phyloP scores from a whole-genome alignment of 805 yeast genomes.

The Schizosaccharomyces cryophilus region DNA sequence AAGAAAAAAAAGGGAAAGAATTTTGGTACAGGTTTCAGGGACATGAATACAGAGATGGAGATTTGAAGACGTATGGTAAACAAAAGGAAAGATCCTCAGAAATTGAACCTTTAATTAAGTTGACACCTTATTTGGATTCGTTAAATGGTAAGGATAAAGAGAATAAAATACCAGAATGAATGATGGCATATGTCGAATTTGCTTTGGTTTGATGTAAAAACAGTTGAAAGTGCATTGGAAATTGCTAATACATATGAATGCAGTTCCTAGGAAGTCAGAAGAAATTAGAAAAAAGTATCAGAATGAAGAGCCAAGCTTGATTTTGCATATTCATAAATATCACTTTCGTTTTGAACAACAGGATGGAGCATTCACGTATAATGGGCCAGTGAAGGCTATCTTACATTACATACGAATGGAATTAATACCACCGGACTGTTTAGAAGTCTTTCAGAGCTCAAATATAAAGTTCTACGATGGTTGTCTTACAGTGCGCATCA shows the following conservation, averaged over 20 bases:
- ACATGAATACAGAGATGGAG: too few species aligned
- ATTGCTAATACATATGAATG: neutral
- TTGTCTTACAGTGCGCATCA: neutral
- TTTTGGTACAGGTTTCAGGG: too few species aligned
- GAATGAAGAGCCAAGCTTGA: neutral
- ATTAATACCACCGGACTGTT: slow-evolving; percentile 1
- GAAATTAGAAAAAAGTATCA: neutral
- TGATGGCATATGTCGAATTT: too few species aligned
- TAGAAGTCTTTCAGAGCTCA: slow-evolving; percentile 1
- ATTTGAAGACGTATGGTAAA: too few species aligned
- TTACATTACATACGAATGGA: slow-evolving; percentile 1
- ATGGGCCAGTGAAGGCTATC: slow-evolving; percentile 2
- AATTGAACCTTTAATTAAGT: too few species aligned
- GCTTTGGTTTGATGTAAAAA: too few species aligned
- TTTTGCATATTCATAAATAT: neutral
- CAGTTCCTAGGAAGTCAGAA: neutral
- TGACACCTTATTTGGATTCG: too few species aligned
- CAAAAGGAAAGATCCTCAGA: too few species aligned
- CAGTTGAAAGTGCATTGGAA: too few species aligned
- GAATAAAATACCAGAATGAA: too few species aligned
- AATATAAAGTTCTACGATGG: slow-evolving; percentile 1
- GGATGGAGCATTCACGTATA: slow-evolving; percentile 1
- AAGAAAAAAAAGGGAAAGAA: too few species aligned
- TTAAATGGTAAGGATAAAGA: too few species aligned
- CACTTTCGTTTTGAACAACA: slow-evolving; percentile 3